A percentile compares a stretch with the other conserved stretches of the same genome.
Evolutionary conservation across 2,329 filamentous ascomycete genomes (phyloP).

Genomic region (Didymosphaeria variabile): DNA sequence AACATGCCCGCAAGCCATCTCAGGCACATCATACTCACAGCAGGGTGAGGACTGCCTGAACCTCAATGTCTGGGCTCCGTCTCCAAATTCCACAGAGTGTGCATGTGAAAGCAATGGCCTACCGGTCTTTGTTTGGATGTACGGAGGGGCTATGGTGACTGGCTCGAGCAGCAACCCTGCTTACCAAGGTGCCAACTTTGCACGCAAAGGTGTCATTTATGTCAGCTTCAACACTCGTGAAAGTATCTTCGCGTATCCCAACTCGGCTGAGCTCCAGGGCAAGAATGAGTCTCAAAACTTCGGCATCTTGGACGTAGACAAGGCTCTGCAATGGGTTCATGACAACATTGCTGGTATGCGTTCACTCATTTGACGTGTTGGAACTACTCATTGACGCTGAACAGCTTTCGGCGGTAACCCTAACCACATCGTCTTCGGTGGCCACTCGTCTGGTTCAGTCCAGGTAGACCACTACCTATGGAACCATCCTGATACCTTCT

Average conservation of each 20-base stretch:
- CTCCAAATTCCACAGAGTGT: background rate
- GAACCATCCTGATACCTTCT: constrained; percentile 34
- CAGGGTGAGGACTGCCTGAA: constrained; percentile 52
- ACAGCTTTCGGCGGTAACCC: constrained; percentile 54
- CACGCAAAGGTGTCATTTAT: constrained; percentile 34
- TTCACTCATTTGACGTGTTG: no score
- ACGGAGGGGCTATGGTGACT: constrained; percentile 55
- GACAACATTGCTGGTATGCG: constrained; percentile 41
- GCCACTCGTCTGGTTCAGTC: constrained; percentile 41
- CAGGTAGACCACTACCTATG: constrained; percentile 37
- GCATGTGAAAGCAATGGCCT: constrained; percentile 17
- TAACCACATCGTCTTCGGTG: constrained; percentile 55
- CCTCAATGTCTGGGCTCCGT: constrained; percentile 40
- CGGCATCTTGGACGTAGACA: constrained; percentile 50
- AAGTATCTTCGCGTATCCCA: constrained; percentile 53
- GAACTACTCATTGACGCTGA: background rate
- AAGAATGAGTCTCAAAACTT: constrained; percentile 37
- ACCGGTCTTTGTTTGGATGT: constrained; percentile 55
- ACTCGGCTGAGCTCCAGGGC: constrained; percentile 49
- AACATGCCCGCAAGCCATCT: constrained; percentile 36
- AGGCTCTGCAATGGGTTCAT: constrained; percentile 48
- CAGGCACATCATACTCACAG: constrained; percentile 29
- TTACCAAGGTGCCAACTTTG: constrained; percentile 53
- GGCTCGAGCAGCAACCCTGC: constrained; percentile 53
- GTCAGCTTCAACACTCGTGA: constrained; percentile 41